Evolutionary conservation across 1,139 yeast genomes (phyloP).

Genomic region (Suhomyces choctaworum): DNA sequence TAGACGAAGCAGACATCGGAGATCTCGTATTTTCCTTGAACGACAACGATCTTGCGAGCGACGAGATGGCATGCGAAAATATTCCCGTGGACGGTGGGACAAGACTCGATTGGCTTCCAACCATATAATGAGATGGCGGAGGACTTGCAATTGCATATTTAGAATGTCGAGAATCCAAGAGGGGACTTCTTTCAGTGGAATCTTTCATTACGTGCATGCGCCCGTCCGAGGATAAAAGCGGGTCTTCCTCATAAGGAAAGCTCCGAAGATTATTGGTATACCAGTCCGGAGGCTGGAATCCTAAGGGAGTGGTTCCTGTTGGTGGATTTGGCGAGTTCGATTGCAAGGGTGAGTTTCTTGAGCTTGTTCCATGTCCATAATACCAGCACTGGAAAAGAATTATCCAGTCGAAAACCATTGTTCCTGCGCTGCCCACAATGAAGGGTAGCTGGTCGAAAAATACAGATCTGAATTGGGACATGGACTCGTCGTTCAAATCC

Average conservation of each 20-base stretch:
- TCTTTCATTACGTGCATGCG: neutral
- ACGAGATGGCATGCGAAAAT: constrained; percentile 20
- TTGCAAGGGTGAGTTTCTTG: constrained; percentile 1
- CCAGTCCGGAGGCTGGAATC: constrained; percentile 44
- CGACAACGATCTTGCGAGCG: constrained; percentile 24
- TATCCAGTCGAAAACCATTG: constrained; percentile 35
- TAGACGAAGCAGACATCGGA: constrained; percentile 7
- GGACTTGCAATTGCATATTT: constrained; percentile 14
- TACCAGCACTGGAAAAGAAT: constrained; percentile 37
- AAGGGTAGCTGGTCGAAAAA: constrained; percentile 37
- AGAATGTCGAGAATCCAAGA: constrained; percentile 4
- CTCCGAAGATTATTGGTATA: constrained; percentile 26
- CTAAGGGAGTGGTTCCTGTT: constrained; percentile 10
- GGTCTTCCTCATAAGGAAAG: neutral
- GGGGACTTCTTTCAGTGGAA: constrained; percentile 12
- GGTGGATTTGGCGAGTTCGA: neutral
- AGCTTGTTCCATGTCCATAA: constrained; percentile 15
- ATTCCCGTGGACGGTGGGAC: constrained; percentile 7
- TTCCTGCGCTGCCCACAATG: constrained; percentile 39
- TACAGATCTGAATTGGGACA: constrained; percentile 14
- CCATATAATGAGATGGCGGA: constrained; percentile 32
- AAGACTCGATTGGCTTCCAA: constrained; percentile 8
- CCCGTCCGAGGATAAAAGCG: neutral
- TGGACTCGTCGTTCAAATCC: neutral
- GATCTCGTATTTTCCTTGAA: constrained; percentile 9